Evolutionary conservation across 805 yeast species (phyloP), one percentile per base, ranked within the genome.

Genomic region (Yamadazyma nakazawae): DNA sequence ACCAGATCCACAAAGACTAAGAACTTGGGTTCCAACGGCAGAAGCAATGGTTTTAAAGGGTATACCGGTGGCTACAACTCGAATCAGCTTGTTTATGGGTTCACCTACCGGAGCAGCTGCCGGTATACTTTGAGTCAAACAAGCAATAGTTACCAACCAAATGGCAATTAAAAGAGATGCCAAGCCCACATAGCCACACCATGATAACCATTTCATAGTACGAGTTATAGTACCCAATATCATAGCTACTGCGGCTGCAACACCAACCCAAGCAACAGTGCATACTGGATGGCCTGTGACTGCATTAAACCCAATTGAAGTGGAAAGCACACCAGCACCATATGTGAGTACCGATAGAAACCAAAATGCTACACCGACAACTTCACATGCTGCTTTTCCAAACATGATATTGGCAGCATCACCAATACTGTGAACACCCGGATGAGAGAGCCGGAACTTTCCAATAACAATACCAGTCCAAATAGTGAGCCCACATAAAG

Each of bases 141-240:
- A 49, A 17, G 52, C 50, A 21, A 49, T 49, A 9, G 52, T 42
- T 14, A 49, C 52, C 13, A 46, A 7, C 52, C 52, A 49, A 25
- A 49, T 42, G 5, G 42, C 42, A 16, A 37, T 4, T 21, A 40
- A 46, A 36, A 49, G 18, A 6, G 50, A 42, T 13, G 34, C 18
- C 10, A 49, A 30, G 2, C 47, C 52, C 3, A 42, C 42, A 39
- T 46, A 49, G 21, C 52, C 52, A 32, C 43, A 36, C 40, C 40
- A 42, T 4, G 52, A 42, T 30, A 49, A 46, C 14, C 36, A 41
- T 30, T 49, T 49, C 50, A 49, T 39, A 13, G 52, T 49, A 14
- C 52, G 45, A 14, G 37, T 40, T 10, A 34, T 7, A 14, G 43
- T 32, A 18, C 50, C 50, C 24, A 46, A 26, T 8, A 49, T 46